A percentile compares a stretch with the other conserved stretches of the same genome.
These are phyloP conservation scores for Colletotrichum limetticola DNA, from an alignment of 2,329 filamentous ascomycete genomes.

Conservation along the genomic window DNA sequence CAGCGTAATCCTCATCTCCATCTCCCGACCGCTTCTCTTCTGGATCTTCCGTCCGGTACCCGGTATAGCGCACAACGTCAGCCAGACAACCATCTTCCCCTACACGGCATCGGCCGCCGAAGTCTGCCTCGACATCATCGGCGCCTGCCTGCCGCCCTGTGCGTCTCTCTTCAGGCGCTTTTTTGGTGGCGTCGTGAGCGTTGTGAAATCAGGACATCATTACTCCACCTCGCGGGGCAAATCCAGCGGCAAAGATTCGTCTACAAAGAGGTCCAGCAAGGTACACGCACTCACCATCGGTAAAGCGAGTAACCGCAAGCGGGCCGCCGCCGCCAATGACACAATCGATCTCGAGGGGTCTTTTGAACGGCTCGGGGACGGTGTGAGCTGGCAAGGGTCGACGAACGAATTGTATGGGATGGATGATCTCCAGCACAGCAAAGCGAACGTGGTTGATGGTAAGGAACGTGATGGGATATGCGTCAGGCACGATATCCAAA, in stretches of 20 bases:
- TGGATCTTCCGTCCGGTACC: background rate
- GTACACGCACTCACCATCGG: background rate
- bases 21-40: background rate
- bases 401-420: background rate
- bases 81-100: background rate
- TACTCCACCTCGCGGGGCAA: background rate
- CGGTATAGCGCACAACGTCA: background rate
- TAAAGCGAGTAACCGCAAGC: background rate
- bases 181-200: background rate
- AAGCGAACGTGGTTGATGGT: background rate
- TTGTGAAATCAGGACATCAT: background rate
- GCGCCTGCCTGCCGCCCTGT: background rate
- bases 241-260: background rate
- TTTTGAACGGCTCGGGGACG: background rate
- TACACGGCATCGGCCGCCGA: background rate
- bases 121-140: slow-evolving; percentile 1
- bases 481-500: background rate
- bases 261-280: background rate
- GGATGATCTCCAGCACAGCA: background rate
- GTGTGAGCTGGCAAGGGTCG: background rate
- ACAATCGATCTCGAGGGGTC: background rate
- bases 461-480: background rate
- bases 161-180: background rate
- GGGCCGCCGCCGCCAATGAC: background rate
- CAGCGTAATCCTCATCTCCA: background rate